phyloP scores from a whole-genome alignment of 495 filamentous ascomycete genomes.

The Tricharina praecox region DNA sequence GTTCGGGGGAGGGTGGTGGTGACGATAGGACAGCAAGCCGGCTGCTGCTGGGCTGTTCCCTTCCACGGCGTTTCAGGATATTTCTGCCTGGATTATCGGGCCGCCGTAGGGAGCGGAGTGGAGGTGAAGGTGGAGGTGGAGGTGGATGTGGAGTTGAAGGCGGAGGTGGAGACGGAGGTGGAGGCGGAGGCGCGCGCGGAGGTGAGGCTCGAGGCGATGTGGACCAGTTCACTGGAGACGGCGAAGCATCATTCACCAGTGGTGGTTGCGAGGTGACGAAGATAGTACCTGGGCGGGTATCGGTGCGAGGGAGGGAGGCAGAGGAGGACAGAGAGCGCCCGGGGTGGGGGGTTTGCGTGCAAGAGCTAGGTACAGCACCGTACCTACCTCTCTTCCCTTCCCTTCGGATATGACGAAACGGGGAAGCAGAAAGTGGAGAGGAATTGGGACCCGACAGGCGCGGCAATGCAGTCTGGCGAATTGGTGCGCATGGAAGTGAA shows the following conservation, averaged over 20 bases:
- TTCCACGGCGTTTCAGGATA: too few relatives aligned
- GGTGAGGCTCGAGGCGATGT: not conserved
- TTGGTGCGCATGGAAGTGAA: too few relatives aligned
- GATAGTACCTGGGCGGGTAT: not conserved
- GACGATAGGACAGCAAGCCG: too few relatives aligned
- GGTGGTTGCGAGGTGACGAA: not conserved
- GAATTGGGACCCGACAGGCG: not conserved
- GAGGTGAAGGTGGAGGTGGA: not conserved
- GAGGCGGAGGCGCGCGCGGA: not conserved
- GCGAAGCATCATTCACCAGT: not conserved
- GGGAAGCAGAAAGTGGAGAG: not conserved
- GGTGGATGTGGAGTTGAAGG: not conserved
- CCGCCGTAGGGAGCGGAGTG: not conserved
- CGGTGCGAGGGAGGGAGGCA: not conserved
- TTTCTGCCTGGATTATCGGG: not conserved
- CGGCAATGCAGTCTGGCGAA: constrained; percentile 4
- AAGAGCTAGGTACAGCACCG: not conserved
- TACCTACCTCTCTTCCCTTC: not conserved
- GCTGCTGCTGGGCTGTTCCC: too few relatives aligned
- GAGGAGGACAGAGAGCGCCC: not conserved
- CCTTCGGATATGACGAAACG: not conserved
- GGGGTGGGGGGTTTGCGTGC: not conserved
- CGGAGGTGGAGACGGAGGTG: not conserved
- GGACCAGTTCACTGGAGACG: constrained; percentile 5
- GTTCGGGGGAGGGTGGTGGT: too few relatives aligned